Conservation (phyloP, 2,329 filamentous ascomycete genomes). For the Clonostachys chloroleuca region DNA sequence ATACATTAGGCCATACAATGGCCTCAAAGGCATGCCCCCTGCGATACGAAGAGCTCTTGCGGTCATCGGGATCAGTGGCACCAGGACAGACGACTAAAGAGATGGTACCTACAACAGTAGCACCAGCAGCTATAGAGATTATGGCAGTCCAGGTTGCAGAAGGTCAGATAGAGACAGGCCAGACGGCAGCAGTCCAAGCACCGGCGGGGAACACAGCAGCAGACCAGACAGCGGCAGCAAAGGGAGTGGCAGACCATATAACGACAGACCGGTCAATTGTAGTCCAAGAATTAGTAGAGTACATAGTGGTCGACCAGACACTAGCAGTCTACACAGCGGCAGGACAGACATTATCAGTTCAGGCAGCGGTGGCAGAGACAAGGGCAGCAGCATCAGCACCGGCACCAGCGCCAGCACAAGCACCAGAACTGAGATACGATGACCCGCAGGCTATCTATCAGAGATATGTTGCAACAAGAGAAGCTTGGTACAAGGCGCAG, state of each 20-base stretch:
- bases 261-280: background rate
- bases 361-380: background rate
- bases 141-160: background rate
- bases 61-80: background rate
- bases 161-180: background rate
- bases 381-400: background rate
- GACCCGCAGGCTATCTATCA: conserved; percentile 9
- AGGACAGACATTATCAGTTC: background rate
- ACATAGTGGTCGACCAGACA: background rate
- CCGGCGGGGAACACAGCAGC: background rate
- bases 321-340: background rate
- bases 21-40: conserved; percentile 1
- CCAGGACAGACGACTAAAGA: background rate
- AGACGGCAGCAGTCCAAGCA: background rate
- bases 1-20: conserved; percentile 1
- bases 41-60: background rate
- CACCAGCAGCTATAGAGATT: background rate
- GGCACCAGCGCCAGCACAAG: background rate
- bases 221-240: background rate
- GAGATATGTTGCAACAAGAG: conserved; percentile 9
- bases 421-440: background rate
- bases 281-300: background rate
- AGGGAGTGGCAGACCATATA: background rate
- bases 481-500: conserved; percentile 9
- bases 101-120: background rate